phyloP scores from a whole-genome alignment of 2,329 filamentous ascomycete genomes.

The Colletotrichum musicola region DNA sequence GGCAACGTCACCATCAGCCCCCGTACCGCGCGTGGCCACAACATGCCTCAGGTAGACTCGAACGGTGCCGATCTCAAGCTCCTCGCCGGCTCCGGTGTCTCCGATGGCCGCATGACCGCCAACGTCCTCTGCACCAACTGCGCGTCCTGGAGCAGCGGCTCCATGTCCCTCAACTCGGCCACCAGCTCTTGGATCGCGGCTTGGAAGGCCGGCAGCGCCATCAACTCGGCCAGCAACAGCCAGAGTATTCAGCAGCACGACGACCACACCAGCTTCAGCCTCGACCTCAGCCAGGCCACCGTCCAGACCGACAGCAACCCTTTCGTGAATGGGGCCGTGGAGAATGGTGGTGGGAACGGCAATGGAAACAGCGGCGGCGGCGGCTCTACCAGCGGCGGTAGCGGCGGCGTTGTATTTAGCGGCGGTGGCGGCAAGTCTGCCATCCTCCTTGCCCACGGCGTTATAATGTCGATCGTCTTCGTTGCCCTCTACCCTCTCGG shows the following conservation, averaged over 20 bases:
- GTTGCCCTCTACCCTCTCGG: slow-evolving; percentile 71
- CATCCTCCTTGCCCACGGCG: slow-evolving; percentile 63
- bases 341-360: slow-evolving; percentile 22
- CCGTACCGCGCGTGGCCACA: slow-evolving; percentile 61
- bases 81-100: slow-evolving; percentile 70
- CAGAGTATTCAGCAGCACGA: slow-evolving; percentile 62
- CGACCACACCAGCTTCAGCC: slow-evolving; percentile 54
- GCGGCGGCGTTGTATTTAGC: slow-evolving; percentile 38
- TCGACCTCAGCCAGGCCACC: slow-evolving; percentile 63
- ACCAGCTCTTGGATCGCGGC: slow-evolving; percentile 65
- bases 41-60: slow-evolving; percentile 60
- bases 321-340: slow-evolving; percentile 50
- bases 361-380: slow-evolving; percentile 38
- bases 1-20: slow-evolving; percentile 74
- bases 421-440: slow-evolving; percentile 39
- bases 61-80: slow-evolving; percentile 61
- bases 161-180: slow-evolving; percentile 56
- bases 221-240: slow-evolving; percentile 57
- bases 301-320: slow-evolving; percentile 65
- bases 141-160: slow-evolving; percentile 57
- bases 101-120: slow-evolving; percentile 66
- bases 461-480: slow-evolving; percentile 72
- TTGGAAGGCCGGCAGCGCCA: slow-evolving; percentile 61
- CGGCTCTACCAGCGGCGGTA: slow-evolving; percentile 37
- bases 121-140: slow-evolving; percentile 70